Evolutionary conservation across 305 asterid genomes (phyloP), one percentile per base, ranked within the genome.

Genomic region (Salvia sclarea): DNA sequence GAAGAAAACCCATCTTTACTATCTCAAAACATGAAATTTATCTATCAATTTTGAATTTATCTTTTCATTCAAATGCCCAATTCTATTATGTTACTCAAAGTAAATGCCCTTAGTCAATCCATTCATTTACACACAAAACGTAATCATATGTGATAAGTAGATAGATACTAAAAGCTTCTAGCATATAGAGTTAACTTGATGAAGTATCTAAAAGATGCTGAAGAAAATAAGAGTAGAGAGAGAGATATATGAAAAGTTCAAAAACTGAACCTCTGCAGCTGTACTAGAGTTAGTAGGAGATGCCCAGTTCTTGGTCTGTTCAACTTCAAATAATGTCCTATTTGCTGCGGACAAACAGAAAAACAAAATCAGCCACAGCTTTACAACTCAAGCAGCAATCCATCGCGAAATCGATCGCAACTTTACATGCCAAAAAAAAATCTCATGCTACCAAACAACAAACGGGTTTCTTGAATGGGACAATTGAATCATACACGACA

Each of bases 231-330:
- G n/a, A 17, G 1, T 13, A 55, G 35, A 4, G 16, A 18, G 47
- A 17, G 38, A 3, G 40, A 41, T 11, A 25, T 35, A 66, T 1
- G 49, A 50, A 33, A 47, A 45, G 17, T n/a, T n/a, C n/a, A 52
- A 65, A 59, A 64, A 67, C 61, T 10, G 69, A 66, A 89, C 97
- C 97, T 85, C 64, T 65, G 92, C 73, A 61, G 68, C 55, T 70
- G 86, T 80, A 77, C 79, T 78, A 40, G 94, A 84, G 83, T 78
- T 77, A 13, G 89, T 83, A 83, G 88, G 83, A 78, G 97, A 81
- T 82, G 84, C 71, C 96, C 93, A 83, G 80, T 86, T 84, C 80
- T 83, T 88, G 59, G 86, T 79, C 78, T 81, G 87, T 84, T 93
- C 95, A 81, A 70, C 93, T 82, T 88, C 97, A 80, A 71, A 71